Evolutionary conservation across 352 stramenopile species (phyloP).

Genomic region (Phytophthora pisi): DNA sequence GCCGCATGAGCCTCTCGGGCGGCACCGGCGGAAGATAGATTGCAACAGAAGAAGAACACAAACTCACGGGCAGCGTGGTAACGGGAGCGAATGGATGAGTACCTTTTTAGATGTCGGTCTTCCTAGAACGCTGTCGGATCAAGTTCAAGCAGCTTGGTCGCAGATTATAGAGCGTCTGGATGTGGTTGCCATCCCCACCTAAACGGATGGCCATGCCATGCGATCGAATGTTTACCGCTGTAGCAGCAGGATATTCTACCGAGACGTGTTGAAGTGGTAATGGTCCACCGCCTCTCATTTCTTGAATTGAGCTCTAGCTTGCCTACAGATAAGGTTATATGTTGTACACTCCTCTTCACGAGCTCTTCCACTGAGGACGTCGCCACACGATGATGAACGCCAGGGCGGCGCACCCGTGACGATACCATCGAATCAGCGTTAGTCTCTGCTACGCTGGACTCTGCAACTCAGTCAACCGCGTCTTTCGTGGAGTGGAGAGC

Average conservation of each 20-base stretch:
- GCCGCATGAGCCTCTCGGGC: slow-evolving; percentile 66
- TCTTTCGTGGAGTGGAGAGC: not conserved
- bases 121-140: not conserved
- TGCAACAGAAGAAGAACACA: slow-evolving; percentile 15
- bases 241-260: slow-evolving; percentile 11
- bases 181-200: not conserved
- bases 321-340: not conserved
- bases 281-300: slow-evolving; percentile 5
- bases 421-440: slow-evolving; percentile 28
- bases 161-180: not conserved
- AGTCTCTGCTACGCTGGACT: slow-evolving; percentile 6
- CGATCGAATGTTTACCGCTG: slow-evolving; percentile 10
- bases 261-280: slow-evolving; percentile 22
- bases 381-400: not conserved
- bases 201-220: not conserved
- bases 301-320: slow-evolving; percentile 14
- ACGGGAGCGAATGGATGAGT: slow-evolving; percentile 34
- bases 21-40: slow-evolving; percentile 64
- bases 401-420: not conserved
- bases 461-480: not conserved
- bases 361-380: not conserved
- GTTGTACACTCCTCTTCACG: too few species aligned
- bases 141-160: not conserved
- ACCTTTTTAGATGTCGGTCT: slow-evolving; percentile 21
- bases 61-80: slow-evolving; percentile 19